phyloP scores from a whole-genome alignment of 1,284 basidiomycete species.

The Ganoderma leucocontextum region DNA sequence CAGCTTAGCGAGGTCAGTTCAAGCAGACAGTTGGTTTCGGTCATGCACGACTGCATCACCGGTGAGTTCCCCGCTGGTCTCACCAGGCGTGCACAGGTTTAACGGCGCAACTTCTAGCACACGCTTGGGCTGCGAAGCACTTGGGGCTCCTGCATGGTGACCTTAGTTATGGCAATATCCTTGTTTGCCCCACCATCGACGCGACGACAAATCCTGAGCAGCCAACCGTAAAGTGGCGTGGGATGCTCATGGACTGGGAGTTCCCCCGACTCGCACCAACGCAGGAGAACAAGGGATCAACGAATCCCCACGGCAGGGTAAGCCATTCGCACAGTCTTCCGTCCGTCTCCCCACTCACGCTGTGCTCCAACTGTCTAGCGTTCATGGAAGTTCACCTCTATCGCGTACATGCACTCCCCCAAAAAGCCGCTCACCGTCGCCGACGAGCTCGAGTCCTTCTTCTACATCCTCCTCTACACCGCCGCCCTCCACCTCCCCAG shows the following conservation, averaged over 20 bases:
- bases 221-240: constrained; percentile 11
- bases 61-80: not conserved
- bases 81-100: not conserved
- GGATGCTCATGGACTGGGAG: constrained; percentile 27
- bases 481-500: constrained; percentile 13
- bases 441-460: constrained; percentile 27
- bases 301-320: not conserved
- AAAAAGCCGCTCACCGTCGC: not conserved
- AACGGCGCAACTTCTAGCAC: not conserved
- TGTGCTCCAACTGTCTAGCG: not conserved
- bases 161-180: constrained; percentile 16
- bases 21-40: not conserved
- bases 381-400: constrained; percentile 13
- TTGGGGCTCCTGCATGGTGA: constrained; percentile 18
- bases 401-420: not conserved
- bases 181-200: constrained; percentile 9
- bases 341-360: not conserved
- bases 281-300: not conserved
- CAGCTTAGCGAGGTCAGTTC: not conserved
- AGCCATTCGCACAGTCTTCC: not conserved
- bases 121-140: constrained; percentile 10
- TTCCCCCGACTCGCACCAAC: constrained; percentile 7
- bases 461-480: constrained; percentile 14
- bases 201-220: not conserved
- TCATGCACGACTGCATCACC: not conserved